Percentiles rank a stretch among this genome's conserved stretches.
These are phyloP conservation scores for Hygrophorus russula DNA, from an alignment of 768 basidiomycete species.

Conservation along the genomic window DNA sequence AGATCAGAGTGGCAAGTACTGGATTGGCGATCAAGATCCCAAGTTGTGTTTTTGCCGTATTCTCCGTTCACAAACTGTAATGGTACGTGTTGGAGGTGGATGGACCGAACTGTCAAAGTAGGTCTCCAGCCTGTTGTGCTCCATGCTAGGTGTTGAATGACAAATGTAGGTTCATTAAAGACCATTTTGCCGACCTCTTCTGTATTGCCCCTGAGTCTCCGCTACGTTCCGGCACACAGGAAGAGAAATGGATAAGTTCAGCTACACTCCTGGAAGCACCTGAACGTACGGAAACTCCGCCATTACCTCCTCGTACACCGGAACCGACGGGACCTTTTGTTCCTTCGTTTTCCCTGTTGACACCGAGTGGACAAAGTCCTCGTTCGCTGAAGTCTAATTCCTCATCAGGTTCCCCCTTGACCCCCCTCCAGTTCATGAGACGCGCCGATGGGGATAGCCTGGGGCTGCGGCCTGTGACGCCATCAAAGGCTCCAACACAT, in stretches of 20 bases:
- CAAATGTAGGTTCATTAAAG: slow-evolving; percentile 63
- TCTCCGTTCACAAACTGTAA: slow-evolving; percentile 82
- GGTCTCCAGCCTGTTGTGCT: slow-evolving; percentile 16
- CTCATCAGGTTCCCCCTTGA: slow-evolving; percentile 61
- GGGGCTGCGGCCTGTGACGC: slow-evolving; percentile 14
- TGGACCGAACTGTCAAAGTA: slow-evolving; percentile 90
- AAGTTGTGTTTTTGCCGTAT: slow-evolving; percentile 90
- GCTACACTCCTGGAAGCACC: slow-evolving; percentile 52
- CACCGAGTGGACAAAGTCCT: slow-evolving; percentile 42
- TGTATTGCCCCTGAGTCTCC: slow-evolving; percentile 60
- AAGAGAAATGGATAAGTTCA: slow-evolving; percentile 82
- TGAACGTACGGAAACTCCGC: slow-evolving; percentile 25
- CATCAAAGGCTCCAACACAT: slow-evolving; percentile 41
- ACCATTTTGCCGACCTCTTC: slow-evolving; percentile 79
- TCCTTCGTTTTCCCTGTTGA: slow-evolving; percentile 60
- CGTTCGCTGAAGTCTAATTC: slow-evolving; percentile 38
- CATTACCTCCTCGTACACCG: slow-evolving; percentile 47
- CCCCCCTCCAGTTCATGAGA: slow-evolving; percentile 77
- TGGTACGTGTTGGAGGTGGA: slow-evolving; percentile 94
- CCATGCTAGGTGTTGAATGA: slow-evolving; percentile 4
- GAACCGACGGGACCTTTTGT: slow-evolving; percentile 46
- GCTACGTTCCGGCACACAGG: slow-evolving; percentile 35
- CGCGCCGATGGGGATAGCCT: slow-evolving; percentile 50
- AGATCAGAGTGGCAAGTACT: slow-evolving; percentile 90
- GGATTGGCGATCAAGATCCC: slow-evolving; percentile 89